Conservation (phyloP, 495 filamentous ascomycete species). For the Rostrohypoxylon terebratum region DNA sequence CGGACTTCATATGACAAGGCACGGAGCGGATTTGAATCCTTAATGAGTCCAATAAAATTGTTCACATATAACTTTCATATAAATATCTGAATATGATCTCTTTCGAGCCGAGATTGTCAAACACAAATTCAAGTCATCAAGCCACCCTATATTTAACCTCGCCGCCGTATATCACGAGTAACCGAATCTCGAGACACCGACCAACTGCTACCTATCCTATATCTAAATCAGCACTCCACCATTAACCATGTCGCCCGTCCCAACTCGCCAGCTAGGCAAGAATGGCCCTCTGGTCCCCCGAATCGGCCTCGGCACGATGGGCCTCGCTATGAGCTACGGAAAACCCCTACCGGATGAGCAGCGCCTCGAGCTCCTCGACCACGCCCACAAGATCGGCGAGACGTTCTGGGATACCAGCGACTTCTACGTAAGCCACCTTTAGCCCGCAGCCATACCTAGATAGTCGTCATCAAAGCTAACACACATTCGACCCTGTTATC, state of each 20-base stretch:
- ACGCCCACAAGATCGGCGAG: slow-evolving; percentile 63
- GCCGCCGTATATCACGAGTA: too few species aligned
- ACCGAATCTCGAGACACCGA: not conserved
- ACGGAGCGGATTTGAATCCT: not conserved
- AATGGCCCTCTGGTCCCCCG: slow-evolving; percentile 67
- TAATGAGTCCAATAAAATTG: not conserved
- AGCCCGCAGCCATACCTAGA: not conserved
- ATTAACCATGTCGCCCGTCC: slow-evolving; percentile 43
- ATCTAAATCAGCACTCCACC: not conserved
- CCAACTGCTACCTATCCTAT: not conserved
- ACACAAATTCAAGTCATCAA: not conserved
- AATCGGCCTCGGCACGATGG: slow-evolving; percentile 70
- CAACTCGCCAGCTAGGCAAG: slow-evolving; percentile 62
- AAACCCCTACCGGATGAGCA: slow-evolving; percentile 54
- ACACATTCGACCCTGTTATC: not conserved
- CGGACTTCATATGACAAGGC: slow-evolving; percentile 7
- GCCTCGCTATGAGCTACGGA: slow-evolving; percentile 62
- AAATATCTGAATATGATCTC: slow-evolving; percentile 3
- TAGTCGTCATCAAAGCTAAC: not conserved
- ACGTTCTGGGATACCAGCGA: slow-evolving; percentile 72
- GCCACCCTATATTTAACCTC: not conserved
- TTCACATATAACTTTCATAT: not conserved
- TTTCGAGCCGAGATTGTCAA: not conserved
- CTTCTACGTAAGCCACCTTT: slow-evolving; percentile 43
- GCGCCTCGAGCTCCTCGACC: slow-evolving; percentile 62